These are phyloP conservation scores for Luzula sylvatica DNA, from an alignment of 176 grass and related monocot genomes.

Conservation along the genomic window DNA sequence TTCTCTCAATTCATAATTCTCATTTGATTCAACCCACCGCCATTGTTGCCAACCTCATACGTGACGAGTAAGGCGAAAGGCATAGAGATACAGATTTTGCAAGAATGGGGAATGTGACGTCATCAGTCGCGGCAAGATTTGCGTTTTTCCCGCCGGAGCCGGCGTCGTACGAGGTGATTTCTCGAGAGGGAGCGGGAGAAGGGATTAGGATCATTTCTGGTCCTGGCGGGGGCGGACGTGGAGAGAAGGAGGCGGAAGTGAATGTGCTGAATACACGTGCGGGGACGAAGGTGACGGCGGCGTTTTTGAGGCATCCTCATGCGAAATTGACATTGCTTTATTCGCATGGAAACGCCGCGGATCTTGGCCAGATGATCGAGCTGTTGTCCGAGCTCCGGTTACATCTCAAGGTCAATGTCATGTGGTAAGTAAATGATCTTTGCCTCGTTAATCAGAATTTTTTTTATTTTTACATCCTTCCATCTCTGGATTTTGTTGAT, in stretches of 20 bases:
- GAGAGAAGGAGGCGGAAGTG: slow-evolving; percentile 39
- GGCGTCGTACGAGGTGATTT: slow-evolving; percentile 66
- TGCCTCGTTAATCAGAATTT: background rate
- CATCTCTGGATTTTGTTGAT: background rate
- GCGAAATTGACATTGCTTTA: slow-evolving; percentile 82
- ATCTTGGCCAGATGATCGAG: slow-evolving; percentile 96
- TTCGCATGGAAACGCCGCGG: slow-evolving; percentile 93
- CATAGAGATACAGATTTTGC: background rate
- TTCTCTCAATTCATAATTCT: background rate
- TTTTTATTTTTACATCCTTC: background rate
- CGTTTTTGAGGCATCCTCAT: slow-evolving; percentile 77
- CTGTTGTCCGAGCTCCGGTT: slow-evolving; percentile 83
- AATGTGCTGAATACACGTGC: slow-evolving; percentile 49
- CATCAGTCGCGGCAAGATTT: slow-evolving; percentile 84
- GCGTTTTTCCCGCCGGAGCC: slow-evolving; percentile 99
- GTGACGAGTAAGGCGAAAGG: background rate
- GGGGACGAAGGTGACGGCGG: slow-evolving; percentile 55
- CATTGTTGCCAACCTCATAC: no score
- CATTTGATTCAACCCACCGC: no score
- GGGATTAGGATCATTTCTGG: slow-evolving; percentile 33
- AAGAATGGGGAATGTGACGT: slow-evolving; percentile 88
- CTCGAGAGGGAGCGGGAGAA: background rate
- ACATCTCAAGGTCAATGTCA: slow-evolving; percentile 98
- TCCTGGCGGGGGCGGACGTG: slow-evolving; percentile 31
- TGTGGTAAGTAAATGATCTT: slow-evolving; percentile 36